These are phyloP conservation scores for Mycothermus thermophilus DNA, from an alignment of 495 filamentous ascomycete genomes.

Conservation along the genomic window DNA sequence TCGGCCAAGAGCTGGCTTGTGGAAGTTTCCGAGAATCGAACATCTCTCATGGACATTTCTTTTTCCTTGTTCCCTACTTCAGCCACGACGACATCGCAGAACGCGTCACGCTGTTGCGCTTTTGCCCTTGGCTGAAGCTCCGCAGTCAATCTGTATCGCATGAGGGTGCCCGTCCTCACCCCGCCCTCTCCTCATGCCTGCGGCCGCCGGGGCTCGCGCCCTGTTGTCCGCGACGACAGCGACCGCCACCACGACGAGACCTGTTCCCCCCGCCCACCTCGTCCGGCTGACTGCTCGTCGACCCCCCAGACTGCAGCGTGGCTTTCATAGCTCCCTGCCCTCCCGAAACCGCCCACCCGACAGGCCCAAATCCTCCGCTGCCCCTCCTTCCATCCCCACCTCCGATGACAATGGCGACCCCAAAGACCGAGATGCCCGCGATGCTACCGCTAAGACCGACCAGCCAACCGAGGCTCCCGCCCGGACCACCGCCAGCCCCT, in stretches of 20 bases:
- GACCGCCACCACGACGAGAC: too few relatives aligned
- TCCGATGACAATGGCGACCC: slow-evolving; percentile 1
- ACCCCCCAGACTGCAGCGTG: neutral
- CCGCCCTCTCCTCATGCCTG: slow-evolving; percentile 13
- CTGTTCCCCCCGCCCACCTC: neutral
- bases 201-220: slow-evolving; percentile 18
- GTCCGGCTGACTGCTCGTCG: slow-evolving; percentile 1
- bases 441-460: neutral
- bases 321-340: slow-evolving; percentile 13
- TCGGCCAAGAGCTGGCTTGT: too few relatives aligned
- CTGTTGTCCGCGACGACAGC: slow-evolving; percentile 15
- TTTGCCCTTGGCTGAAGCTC: neutral
- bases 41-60: too few relatives aligned
- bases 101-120: too few relatives aligned
- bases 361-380: slow-evolving; percentile 3
- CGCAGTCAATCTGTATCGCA: slow-evolving; percentile 7
- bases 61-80: neutral
- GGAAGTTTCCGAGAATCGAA: too few relatives aligned
- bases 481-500: too few relatives aligned
- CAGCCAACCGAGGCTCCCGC: slow-evolving; percentile 1
- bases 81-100: neutral
- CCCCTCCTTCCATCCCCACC: neutral
- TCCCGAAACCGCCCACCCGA: slow-evolving; percentile 4
- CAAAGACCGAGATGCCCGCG: neutral
- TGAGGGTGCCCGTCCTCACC: slow-evolving; percentile 4